Evolutionary conservation across 257 asterid species (phyloP).

Genomic region (Petrea volubilis): DNA sequence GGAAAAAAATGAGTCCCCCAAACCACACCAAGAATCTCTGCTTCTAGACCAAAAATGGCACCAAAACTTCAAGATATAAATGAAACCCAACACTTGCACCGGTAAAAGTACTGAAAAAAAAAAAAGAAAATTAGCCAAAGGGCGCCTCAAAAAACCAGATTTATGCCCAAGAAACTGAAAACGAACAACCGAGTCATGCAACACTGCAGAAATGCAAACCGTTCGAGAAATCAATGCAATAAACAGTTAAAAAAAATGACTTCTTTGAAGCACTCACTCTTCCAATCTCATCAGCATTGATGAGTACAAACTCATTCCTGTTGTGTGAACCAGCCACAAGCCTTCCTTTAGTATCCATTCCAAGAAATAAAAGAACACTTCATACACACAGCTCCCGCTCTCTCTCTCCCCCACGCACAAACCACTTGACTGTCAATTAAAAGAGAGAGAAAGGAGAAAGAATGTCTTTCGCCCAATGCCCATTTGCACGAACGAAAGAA

Average conservation of each 20-base stretch:
- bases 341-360: constrained; percentile 85
- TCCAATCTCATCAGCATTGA: constrained; percentile 98
- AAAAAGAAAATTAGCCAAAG: constrained; percentile 16
- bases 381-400: constrained; percentile 15
- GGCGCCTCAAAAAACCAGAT: constrained; percentile 10
- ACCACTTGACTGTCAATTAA: constrained; percentile 30
- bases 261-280: constrained; percentile 49
- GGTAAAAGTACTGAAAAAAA: constrained; percentile 25
- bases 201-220: neutral
- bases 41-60: neutral
- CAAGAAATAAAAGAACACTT: constrained; percentile 6
- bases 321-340: constrained; percentile 94
- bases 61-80: constrained; percentile 8
- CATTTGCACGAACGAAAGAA: constrained; percentile 29
- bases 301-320: constrained; percentile 86
- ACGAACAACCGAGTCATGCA: neutral
- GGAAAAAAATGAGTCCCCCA: constrained; percentile 17
- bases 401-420: constrained; percentile 12
- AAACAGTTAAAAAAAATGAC: constrained; percentile 1
- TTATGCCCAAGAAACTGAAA: constrained; percentile 11
- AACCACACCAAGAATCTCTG: constrained; percentile 20
- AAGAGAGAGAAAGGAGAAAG: constrained; percentile 24
- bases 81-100: constrained; percentile 7
- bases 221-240: neutral
- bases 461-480: constrained; percentile 25